A percentile compares a stretch with the other conserved stretches of the same genome.
Evolutionary conservation across 345 rosid species (phyloP).

Genomic region (Eucalyptus regnans): DNA sequence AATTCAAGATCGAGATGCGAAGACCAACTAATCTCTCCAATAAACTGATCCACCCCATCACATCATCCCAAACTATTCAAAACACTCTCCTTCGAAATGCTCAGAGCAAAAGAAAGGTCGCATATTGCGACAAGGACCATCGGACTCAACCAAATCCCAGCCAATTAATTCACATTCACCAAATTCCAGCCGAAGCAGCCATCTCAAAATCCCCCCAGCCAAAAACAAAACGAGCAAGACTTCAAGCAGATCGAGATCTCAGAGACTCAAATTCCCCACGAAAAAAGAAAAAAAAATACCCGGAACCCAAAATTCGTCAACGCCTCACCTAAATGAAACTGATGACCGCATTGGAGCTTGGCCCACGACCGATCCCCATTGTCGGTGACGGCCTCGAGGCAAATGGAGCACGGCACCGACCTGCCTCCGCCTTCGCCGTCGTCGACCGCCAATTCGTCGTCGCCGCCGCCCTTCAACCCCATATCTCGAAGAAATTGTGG

Average conservation of each 20-base stretch:
- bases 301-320: neutral
- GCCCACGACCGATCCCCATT: conserved; percentile 95
- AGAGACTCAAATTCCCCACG: neutral
- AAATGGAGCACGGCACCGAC: conserved; percentile 88
- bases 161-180: neutral
- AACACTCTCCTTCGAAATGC: neutral
- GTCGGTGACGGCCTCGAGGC: conserved; percentile 69
- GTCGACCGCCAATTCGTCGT: conserved; percentile 13
- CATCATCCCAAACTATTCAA: neutral
- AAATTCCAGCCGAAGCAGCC: neutral
- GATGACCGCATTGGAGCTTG: conserved; percentile 94
- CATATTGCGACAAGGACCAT: neutral
- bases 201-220: neutral
- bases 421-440: conserved; percentile 35
- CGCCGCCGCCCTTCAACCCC: conserved; percentile 68
- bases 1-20: neutral
- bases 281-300: neutral
- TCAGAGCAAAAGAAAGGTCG: neutral
- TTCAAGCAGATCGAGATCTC: neutral
- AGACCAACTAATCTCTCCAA: neutral
- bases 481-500: conserved; percentile 15
- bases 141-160: neutral
- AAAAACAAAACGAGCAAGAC: neutral
- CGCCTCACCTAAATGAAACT: conserved; percentile 77
- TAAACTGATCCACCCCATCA: neutral